Evolutionary conservation across 1,284 basidiomycete genomes (phyloP), one percentile per base, ranked within the genome.

Genomic region (Ceratobasidium sp.): DNA sequence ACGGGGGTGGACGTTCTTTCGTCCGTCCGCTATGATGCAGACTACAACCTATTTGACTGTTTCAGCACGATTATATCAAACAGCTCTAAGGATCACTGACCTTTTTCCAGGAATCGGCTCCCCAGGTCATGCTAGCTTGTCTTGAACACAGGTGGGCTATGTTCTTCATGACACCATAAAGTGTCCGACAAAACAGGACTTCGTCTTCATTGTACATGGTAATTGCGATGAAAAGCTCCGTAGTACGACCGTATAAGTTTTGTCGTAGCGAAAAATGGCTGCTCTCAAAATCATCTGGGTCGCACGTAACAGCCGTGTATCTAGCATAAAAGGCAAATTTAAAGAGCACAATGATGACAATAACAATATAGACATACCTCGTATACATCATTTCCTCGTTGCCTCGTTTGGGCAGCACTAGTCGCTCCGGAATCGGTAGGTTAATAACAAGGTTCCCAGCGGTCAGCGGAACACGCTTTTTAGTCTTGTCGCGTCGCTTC

Each of bases 181-280:
- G 84, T 1, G 98, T 99, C 61, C 97, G 88, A 82, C 95, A 96
- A 83, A 99, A 97, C 13, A 99, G 86, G 31, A 95, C 86, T 80
- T 99, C 97, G 82, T 99, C 92, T 85, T 99, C 98, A 82, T 95
- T 96, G 83, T 94, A 98, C 95, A 99, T 96, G 26, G 97, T 99
- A 82, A 99, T 94, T 78, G 94, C 94, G 83, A 98, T 93, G 85
- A 98, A 95, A 63, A 99, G 83, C 82, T 99, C 98, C 0, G 96
- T 99, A 78, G 92, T 89, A 54, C 97, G 88, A 49, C 90, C 89
- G 80, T 86, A 90, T 80, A 93, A 88, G 80, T 93, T 94, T 81
- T 98, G 97, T 56, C 97, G 89, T 39, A 99, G 87, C 75, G 92
- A 92, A 82, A 95, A 96, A 7, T 92, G 91, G 54, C 91, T 90